Evolutionary conservation across 202 grass and related monocot genomes (phyloP), one percentile per base, ranked within the genome.

Genomic region (Zizania palustris): DNA sequence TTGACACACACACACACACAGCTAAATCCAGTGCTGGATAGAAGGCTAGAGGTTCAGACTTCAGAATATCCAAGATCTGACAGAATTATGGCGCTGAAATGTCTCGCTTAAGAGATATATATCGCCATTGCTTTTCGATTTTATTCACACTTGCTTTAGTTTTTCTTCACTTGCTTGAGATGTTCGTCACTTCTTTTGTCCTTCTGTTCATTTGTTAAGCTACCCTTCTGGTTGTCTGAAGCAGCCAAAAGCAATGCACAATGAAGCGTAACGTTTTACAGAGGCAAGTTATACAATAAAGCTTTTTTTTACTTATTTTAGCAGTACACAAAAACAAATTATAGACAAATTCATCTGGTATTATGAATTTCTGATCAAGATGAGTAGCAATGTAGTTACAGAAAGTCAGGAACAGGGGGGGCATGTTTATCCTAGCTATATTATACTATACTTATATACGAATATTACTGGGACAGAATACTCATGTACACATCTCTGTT

Each of bases 351-450:
- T 71, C 9, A 55, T 55, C 51, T 55, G n/a, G n/a, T 55, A 55
- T 55, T 55, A 5, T 20, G n/a, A 55, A 20, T 20, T 55, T 55
- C 51, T 55, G 33, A 71, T 76, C 46, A 65, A 81, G 71, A 76
- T 41, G 57, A 58, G 45, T 69, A 70, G n/a, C 71, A 86, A 14
- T 41, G 46, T 35, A 71, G 19, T 56, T 81, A 45, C 65, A 58
- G 18, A 57, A 81, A 69, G 77, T 76, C 65, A 57, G 65, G 84
- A 75, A 63, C 80, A 12, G 34, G 28, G 28, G 28, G 5, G 44
- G 12, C 69, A 88, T 64, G 39, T 79, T 15, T 59, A 84, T 49
- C 74, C 38, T 79, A 87, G 69, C 37, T 80, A n/a, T n/a, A n/a
- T n/a, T n/a, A n/a, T n/a, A n/a, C n/a, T n/a, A n/a, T 45, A 62